Percentiles rank a stretch among this genome's conserved stretches.
phyloP scores from a whole-genome alignment of 2,329 filamentous ascomycete species.

The Exutisphaerella laricina region DNA sequence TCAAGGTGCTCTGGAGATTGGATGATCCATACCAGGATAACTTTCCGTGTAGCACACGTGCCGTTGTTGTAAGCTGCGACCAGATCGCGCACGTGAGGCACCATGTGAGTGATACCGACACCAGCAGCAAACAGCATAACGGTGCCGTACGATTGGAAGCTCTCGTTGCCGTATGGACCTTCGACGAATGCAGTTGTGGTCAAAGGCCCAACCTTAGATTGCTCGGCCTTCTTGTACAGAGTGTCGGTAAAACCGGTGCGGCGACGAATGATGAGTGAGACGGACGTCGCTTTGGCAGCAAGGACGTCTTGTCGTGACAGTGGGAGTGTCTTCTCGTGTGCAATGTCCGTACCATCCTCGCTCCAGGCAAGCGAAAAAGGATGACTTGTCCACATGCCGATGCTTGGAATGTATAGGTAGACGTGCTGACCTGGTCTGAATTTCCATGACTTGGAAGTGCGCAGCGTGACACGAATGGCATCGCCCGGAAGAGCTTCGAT shows the following conservation, averaged over 20 bases:
- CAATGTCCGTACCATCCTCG: constrained; percentile 51
- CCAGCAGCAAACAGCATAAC: constrained; percentile 85
- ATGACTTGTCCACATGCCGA: constrained; percentile 70
- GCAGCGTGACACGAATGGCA: constrained; percentile 66
- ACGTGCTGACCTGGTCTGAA: constrained; percentile 72
- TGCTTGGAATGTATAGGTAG: constrained; percentile 69
- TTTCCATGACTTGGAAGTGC: constrained; percentile 69
- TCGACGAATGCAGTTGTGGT: constrained; percentile 71
- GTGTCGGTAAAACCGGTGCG: constrained; percentile 83
- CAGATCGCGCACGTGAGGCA: constrained; percentile 74
- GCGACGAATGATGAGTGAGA: constrained; percentile 81
- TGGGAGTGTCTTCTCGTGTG: constrained; percentile 42
- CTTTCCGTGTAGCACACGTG: constrained; percentile 71
- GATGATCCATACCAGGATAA: constrained; percentile 89
- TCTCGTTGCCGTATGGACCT: constrained; percentile 77
- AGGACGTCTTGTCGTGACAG: constrained; percentile 50
- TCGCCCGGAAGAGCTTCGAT: constrained; percentile 73
- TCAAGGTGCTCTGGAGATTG: constrained; percentile 83
- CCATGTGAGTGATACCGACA: constrained; percentile 91
- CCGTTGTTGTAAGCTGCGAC: constrained; percentile 54
- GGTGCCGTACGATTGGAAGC: constrained; percentile 87
- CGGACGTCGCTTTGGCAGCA: constrained; percentile 46
- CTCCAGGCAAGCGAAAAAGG: constrained; percentile 77
- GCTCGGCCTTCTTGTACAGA: constrained; percentile 64
- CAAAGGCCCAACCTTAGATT: constrained; percentile 50